Evolutionary conservation across 352 stramenopile species (phyloP).

Genomic region (Aphanomyces cochlioides): DNA sequence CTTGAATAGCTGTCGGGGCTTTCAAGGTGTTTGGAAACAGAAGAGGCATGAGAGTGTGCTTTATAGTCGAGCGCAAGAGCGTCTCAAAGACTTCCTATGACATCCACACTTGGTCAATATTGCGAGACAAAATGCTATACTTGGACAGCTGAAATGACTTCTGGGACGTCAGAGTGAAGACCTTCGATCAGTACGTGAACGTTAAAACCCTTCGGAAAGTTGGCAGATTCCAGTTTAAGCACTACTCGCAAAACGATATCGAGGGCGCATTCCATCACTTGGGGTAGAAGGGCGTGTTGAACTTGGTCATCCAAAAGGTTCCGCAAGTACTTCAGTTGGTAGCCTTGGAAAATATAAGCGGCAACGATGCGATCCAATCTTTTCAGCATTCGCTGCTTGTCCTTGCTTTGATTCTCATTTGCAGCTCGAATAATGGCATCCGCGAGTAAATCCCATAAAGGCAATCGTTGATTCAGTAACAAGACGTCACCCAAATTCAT

Average conservation of each 20-base stretch:
- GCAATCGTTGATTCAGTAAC: slow-evolving; percentile 7
- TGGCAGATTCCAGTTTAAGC: slow-evolving; percentile 74
- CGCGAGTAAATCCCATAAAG: slow-evolving; percentile 21
- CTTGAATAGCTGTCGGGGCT: slow-evolving; percentile 46
- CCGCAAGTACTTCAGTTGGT: slow-evolving; percentile 73
- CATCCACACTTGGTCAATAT: slow-evolving; percentile 1
- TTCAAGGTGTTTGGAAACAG: slow-evolving; percentile 62
- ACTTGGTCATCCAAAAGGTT: slow-evolving; percentile 71
- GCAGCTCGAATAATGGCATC: slow-evolving; percentile 38
- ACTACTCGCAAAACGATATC: slow-evolving; percentile 66
- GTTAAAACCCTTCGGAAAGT: slow-evolving; percentile 80
- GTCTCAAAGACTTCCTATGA: slow-evolving; percentile 76
- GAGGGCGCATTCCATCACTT: slow-evolving; percentile 75
- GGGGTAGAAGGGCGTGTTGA: slow-evolving; percentile 54
- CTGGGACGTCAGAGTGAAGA: slow-evolving; percentile 55
- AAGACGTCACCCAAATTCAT: slow-evolving; percentile 12
- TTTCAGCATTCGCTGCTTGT: slow-evolving; percentile 38
- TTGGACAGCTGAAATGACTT: slow-evolving; percentile 79
- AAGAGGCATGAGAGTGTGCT: slow-evolving; percentile 64
- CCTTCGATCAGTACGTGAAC: slow-evolving; percentile 78
- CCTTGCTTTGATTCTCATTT: slow-evolving; percentile 26
- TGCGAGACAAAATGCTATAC: slow-evolving; percentile 27
- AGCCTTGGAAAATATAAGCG: slow-evolving; percentile 63
- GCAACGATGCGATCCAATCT: slow-evolving; percentile 60
- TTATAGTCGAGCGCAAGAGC: slow-evolving; percentile 64